Conservation (phyloP, 73 alveolate genomes). For the Paramecium primaurelia region DNA sequence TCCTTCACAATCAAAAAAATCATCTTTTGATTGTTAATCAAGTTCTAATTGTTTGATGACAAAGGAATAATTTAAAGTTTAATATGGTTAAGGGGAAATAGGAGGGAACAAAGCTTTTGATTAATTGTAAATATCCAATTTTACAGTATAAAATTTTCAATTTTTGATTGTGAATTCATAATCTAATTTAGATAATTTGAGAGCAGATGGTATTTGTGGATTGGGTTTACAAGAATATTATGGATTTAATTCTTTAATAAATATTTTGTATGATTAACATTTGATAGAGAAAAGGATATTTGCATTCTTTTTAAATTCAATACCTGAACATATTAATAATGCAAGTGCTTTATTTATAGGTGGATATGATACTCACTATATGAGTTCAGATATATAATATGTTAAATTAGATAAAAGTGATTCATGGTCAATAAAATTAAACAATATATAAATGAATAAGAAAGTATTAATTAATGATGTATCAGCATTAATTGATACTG, state of each 20-base stretch:
- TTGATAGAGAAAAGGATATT: background rate
- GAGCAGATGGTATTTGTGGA: background rate
- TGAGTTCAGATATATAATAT: background rate
- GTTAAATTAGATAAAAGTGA: background rate
- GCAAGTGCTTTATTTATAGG: background rate
- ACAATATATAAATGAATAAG: background rate
- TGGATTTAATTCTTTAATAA: background rate
- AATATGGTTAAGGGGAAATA: background rate
- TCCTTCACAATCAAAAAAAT: background rate
- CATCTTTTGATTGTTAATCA: background rate
- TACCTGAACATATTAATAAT: background rate
- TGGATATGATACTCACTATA: background rate
- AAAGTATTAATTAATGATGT: background rate
- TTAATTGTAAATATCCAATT: background rate
- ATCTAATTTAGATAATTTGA: background rate
- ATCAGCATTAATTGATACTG: constrained; percentile 25
- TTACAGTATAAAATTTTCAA: background rate
- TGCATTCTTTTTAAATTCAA: background rate
- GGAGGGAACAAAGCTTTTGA: background rate
- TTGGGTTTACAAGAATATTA: background rate
- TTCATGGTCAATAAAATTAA: background rate
- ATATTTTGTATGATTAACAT: background rate
- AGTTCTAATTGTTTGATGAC: background rate
- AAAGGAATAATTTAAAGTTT: background rate
- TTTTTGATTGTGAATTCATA: background rate